Percentiles rank a stretch among this genome's conserved stretches.
phyloP scores from a whole-genome alignment of 2,329 filamentous ascomycete species.

The Colletotrichum phormii region DNA sequence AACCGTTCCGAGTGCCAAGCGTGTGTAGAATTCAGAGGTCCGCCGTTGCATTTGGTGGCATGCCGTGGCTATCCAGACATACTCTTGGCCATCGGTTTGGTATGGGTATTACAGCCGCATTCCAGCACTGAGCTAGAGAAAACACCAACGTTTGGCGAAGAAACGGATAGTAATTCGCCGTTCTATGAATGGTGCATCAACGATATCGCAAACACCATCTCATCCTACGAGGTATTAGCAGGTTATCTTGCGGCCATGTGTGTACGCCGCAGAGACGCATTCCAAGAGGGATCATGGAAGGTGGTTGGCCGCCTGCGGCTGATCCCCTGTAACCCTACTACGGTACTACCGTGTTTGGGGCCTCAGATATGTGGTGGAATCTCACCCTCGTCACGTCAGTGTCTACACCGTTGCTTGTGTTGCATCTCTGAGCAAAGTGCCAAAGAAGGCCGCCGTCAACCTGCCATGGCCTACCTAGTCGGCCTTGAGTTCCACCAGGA shows the following conservation, averaged over 20 bases:
- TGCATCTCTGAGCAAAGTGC: background rate
- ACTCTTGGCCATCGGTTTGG: background rate
- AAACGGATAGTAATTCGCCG: slow-evolving; percentile 8
- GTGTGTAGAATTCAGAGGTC: background rate
- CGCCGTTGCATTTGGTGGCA: background rate
- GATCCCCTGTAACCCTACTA: background rate
- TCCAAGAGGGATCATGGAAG: background rate
- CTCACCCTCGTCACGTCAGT: background rate
- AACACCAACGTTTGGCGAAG: background rate
- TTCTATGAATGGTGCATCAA: slow-evolving; percentile 9
- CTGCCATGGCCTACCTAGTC: slow-evolving; percentile 4
- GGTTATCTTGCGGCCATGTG: slow-evolving; percentile 22
- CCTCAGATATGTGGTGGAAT: background rate
- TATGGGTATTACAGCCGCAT: background rate
- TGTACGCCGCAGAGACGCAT: background rate
- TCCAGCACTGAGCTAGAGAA: background rate
- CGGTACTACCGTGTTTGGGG: background rate
- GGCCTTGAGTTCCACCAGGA: slow-evolving; percentile 9
- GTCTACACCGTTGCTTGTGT: background rate
- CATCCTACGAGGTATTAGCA: background rate
- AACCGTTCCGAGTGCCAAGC: background rate
- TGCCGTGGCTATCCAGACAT: background rate
- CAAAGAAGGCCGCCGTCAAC: slow-evolving; percentile 5
- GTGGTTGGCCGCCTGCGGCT: slow-evolving; percentile 10
- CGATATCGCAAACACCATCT: background rate